These are phyloP conservation scores for Sonneratia alba DNA, from an alignment of 345 rosid species.

Conservation along the genomic window DNA sequence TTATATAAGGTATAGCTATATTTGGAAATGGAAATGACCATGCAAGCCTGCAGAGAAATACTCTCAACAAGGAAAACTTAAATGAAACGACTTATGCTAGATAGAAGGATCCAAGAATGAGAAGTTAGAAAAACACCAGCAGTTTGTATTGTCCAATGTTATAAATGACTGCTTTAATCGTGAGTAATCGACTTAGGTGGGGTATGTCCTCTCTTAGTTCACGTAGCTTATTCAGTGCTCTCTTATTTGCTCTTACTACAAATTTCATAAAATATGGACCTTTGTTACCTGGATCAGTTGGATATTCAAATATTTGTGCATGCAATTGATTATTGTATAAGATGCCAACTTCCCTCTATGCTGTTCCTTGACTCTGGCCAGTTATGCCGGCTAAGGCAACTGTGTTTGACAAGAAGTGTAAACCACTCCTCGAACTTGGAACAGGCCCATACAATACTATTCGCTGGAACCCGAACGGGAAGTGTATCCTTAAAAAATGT, in stretches of 20 bases:
- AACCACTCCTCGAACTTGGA: conserved; percentile 72
- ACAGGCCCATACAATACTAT: conserved; percentile 81
- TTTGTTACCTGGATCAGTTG: not conserved
- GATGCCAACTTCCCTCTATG: not conserved
- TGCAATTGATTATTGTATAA: not conserved
- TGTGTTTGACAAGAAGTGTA: conserved; percentile 82
- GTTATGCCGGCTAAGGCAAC: conserved; percentile 76
- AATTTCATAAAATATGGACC: not conserved
- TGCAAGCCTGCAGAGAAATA: not conserved
- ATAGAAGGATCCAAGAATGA: not conserved
- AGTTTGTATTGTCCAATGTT: not conserved
- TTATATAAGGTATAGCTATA: not conserved
- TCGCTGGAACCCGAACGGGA: conserved; percentile 94
- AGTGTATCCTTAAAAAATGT: conserved; percentile 42
- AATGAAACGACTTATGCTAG: not conserved
- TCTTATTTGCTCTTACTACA: not conserved
- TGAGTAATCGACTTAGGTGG: not conserved
- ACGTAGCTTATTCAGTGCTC: not conserved
- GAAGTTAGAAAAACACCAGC: not conserved
- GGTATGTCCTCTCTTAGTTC: not conserved
- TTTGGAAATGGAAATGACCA: not conserved
- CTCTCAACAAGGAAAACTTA: not conserved
- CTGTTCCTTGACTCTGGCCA: conserved; percentile 39
- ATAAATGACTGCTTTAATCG: not conserved
- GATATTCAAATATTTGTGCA: not conserved